Evolutionary conservation across 306 rosid species (phyloP).

Genomic region (Lathyrus tuberosus): DNA sequence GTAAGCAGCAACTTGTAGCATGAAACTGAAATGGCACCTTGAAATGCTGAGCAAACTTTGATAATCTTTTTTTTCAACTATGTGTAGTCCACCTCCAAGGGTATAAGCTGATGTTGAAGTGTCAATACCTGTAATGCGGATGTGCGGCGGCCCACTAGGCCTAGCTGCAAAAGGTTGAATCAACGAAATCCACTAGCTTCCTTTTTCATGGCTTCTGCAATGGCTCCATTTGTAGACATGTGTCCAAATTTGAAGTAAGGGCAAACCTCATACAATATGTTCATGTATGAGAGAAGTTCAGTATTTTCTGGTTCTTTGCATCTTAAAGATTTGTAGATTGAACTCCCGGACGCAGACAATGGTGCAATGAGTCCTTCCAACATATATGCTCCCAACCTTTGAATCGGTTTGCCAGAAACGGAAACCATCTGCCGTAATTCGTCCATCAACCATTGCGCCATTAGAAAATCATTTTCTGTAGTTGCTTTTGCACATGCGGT

Average conservation of each 20-base stretch:
- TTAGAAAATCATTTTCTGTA: slow-evolving; percentile 64
- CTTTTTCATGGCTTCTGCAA: slow-evolving; percentile 98
- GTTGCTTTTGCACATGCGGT: slow-evolving; percentile 77
- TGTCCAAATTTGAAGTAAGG: slow-evolving; percentile 95
- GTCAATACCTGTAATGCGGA: slow-evolving; percentile 89
- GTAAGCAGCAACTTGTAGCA: too few species aligned
- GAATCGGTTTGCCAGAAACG: slow-evolving; percentile 91
- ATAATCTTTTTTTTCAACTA: slow-evolving; percentile 77
- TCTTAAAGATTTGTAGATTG: slow-evolving; percentile 70
- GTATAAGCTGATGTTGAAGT: slow-evolving; percentile 85
- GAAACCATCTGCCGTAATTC: slow-evolving; percentile 83
- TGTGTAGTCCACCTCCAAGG: slow-evolving; percentile 82
- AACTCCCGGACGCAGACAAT: slow-evolving; percentile 67
- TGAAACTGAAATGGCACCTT: slow-evolving; percentile 90
- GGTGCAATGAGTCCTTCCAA: slow-evolving; percentile 92
- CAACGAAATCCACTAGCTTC: slow-evolving; percentile 92
- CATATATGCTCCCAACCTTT: slow-evolving; percentile 96
- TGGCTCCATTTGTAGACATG: slow-evolving; percentile 98
- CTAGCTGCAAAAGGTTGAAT: slow-evolving; percentile 96
- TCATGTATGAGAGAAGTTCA: slow-evolving; percentile 84
- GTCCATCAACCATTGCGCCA: slow-evolving; percentile 79
- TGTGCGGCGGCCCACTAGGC: slow-evolving; percentile 97
- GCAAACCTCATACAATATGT: slow-evolving; percentile 86
- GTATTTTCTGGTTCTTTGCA: slow-evolving; percentile 86
- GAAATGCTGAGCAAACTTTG: slow-evolving; percentile 66